A percentile compares a stretch with the other conserved stretches of the same genome.
These are phyloP conservation scores for Coemansia sp. DNA, from an alignment of 192 early-diverging fungal genomes.

Conservation along the genomic window DNA sequence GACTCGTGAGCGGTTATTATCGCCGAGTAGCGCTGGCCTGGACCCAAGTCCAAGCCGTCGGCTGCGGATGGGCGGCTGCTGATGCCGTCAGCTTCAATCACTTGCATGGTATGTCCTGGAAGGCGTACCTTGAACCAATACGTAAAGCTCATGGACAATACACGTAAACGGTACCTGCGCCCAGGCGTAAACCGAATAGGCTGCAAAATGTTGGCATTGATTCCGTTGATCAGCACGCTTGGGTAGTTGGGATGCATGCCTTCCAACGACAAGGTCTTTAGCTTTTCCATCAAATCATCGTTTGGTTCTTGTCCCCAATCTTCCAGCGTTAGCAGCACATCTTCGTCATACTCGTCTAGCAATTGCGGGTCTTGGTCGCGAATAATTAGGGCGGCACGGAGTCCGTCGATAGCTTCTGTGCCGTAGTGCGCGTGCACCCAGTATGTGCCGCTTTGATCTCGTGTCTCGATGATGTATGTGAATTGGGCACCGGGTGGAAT, in stretches of 20 bases:
- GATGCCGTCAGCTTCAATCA: conserved; percentile 80
- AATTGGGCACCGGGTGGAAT: conserved; percentile 67
- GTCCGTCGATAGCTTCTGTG: conserved; percentile 77
- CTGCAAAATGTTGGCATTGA: conserved; percentile 52
- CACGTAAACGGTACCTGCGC: conserved; percentile 77
- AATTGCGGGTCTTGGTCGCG: conserved; percentile 36
- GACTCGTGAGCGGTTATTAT: conserved; percentile 66
- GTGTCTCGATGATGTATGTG: conserved; percentile 61
- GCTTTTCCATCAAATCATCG: conserved; percentile 57
- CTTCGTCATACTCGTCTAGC: conserved; percentile 66
- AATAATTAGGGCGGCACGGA: conserved; percentile 69
- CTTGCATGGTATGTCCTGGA: conserved; percentile 69
- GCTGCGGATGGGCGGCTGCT: conserved; percentile 59
- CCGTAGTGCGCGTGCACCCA: conserved; percentile 77
- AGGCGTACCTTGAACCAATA: conserved; percentile 69
- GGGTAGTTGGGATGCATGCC: too few species aligned
- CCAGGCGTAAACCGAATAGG: conserved; percentile 65
- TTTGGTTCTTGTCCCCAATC: conserved; percentile 54
- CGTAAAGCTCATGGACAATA: conserved; percentile 72
- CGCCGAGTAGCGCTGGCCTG: conserved; percentile 78
- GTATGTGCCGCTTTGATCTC: conserved; percentile 73
- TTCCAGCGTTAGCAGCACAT: conserved; percentile 60
- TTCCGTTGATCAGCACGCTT: conserved; percentile 25
- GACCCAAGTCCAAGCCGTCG: conserved; percentile 57
- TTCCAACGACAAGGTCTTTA: conserved; percentile 56